phyloP scores from a whole-genome alignment of 257 asterid species.

The Linaria vulgaris region DNA sequence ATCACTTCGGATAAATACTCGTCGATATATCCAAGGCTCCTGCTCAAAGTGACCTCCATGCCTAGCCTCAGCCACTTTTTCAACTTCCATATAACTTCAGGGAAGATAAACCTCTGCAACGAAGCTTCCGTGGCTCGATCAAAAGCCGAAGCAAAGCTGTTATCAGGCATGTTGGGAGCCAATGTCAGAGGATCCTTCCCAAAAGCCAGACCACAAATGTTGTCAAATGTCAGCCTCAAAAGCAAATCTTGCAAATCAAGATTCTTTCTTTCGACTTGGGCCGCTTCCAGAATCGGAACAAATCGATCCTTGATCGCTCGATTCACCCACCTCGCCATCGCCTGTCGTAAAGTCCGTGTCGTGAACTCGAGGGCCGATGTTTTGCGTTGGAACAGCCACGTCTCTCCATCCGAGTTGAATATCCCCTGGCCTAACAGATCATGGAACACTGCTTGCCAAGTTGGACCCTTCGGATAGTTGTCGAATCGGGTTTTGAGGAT shows the following conservation, averaged over 20 bases:
- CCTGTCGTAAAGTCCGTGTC: constrained; percentile 78
- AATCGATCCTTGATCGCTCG: constrained; percentile 71
- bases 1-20: constrained; percentile 64
- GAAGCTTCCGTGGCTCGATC: constrained; percentile 94
- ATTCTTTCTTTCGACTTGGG: constrained; percentile 51
- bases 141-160: constrained; percentile 73
- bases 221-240: constrained; percentile 87
- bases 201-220: constrained; percentile 88
- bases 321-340: constrained; percentile 93
- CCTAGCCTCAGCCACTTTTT: constrained; percentile 91
- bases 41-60: constrained; percentile 76
- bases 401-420: constrained; percentile 88
- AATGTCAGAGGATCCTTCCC: constrained; percentile 87
- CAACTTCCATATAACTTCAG: constrained; percentile 79
- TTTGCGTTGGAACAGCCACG: constrained; percentile 87
- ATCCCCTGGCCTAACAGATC: constrained; percentile 87
- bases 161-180: constrained; percentile 64
- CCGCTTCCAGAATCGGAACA: constrained; percentile 60
- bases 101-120: constrained; percentile 72
- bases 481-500: constrained; percentile 83
- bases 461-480: constrained; percentile 92
- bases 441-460: constrained; percentile 92
- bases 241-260: constrained; percentile 84
- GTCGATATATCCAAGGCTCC: constrained; percentile 69
- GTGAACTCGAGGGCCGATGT: constrained; percentile 94